Evolutionary conservation across 2,329 filamentous ascomycete species (phyloP), one percentile per base, ranked within the genome.

Genomic region (Neocatenulostroma microsporum): DNA sequence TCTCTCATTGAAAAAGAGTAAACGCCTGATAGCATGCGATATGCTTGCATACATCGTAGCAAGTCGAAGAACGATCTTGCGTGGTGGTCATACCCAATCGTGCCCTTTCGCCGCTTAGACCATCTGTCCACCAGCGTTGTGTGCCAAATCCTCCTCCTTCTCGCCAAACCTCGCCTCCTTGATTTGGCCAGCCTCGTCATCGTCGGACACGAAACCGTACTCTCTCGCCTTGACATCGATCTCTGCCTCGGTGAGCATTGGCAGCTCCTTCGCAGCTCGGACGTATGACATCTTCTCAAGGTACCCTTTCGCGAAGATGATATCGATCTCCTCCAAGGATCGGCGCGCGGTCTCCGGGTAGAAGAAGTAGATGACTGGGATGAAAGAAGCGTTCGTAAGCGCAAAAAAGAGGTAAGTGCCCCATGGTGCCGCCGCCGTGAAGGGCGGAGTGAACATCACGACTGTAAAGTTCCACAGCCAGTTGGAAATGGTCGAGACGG

Each of bases 271-370:
- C 9, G 56, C 54, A 6, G 57, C 58, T 9, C 42, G 44, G 12
- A 61, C 58, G 32, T 61, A 24, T n/a, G 23, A 24, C 34, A 29
- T 29, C 24, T 25, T 29, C 29, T 31, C 29, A 9, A 36, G 18
- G 20, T 20, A 30, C 17, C 34, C 30, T 38, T 55, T 53, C 13
- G 52, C 52, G 39, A 56, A 56, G 43, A 58, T 55, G 28, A 50
- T 66, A n/a, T 74, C 70, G 34, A 77, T 71, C 51, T 78, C 74
- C 24, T 74, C 72, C 0, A 73, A 70, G 41, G 73, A 73, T n/a
- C 60, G 63, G 35, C 61, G 61, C 14, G 62, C 60, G 2, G 67
- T 70, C 53, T 70, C 68, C 0, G 67, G 66, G 54, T 74, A 74
- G 60, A 73, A 70, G 34, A 56, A 42, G 33, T 70, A 83, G 4